These are phyloP conservation scores for Harringtonia aguacate DNA, from an alignment of 2,329 filamentous ascomycete species.

Conservation along the genomic window DNA sequence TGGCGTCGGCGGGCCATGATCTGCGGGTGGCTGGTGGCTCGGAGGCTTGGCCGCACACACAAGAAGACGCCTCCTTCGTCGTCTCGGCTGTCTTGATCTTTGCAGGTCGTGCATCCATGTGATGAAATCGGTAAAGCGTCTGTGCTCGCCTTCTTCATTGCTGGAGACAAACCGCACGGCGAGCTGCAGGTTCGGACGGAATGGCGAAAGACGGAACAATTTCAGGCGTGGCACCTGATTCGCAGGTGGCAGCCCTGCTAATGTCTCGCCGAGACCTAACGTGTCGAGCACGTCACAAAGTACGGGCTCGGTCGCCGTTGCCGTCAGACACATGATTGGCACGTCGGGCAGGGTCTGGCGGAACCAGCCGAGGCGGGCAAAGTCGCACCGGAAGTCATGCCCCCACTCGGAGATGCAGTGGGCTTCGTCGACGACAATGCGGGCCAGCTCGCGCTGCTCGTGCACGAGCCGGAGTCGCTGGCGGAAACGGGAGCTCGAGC, in stretches of 20 bases:
- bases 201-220: constrained; percentile 74
- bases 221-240: constrained; percentile 46
- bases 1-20: constrained; percentile 34
- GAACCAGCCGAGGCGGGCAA: constrained; percentile 81
- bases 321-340: constrained; percentile 86
- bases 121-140: constrained; percentile 61
- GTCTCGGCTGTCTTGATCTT: constrained; percentile 48
- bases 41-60: constrained; percentile 41
- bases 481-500: constrained; percentile 67
- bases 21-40: constrained; percentile 30
- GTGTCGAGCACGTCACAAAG: constrained; percentile 72
- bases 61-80: constrained; percentile 25
- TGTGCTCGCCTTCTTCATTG: constrained; percentile 54
- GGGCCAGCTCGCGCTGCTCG: constrained; percentile 71
- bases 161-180: constrained; percentile 70
- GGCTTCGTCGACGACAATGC: constrained; percentile 86
- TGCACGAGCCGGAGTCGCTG: constrained; percentile 63
- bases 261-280: constrained; percentile 43
- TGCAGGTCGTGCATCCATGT: constrained; percentile 60
- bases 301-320: constrained; percentile 75
- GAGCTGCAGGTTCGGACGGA: constrained; percentile 78
- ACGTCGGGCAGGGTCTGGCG: constrained; percentile 70
- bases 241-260: neutral
- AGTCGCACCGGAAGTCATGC: constrained; percentile 90
- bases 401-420: constrained; percentile 99